Conservation (phyloP, 257 asterid species). For the Solanum ossicruentum region DNA sequence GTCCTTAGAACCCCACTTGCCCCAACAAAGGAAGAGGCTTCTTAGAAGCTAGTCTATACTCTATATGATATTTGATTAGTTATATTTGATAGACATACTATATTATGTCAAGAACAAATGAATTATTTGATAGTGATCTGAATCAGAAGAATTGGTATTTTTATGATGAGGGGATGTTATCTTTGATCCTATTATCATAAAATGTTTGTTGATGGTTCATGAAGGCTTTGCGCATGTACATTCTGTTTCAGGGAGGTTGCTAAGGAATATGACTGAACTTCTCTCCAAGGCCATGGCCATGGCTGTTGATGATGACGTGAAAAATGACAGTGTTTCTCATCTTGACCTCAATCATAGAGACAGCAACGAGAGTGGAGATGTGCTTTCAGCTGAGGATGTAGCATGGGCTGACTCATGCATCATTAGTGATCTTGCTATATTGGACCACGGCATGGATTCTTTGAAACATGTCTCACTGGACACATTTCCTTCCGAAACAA, state of each 20-base stretch:
- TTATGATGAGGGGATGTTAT: not conserved
- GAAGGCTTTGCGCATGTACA: not conserved
- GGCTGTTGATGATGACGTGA: slow-evolving; percentile 5
- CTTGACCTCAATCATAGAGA: not conserved
- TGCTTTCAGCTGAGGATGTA: slow-evolving; percentile 39
- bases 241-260: not conserved
- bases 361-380: slow-evolving; percentile 10
- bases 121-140: not conserved
- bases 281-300: not conserved
- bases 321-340: slow-evolving; percentile 9
- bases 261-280: not conserved
- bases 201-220: not conserved
- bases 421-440: slow-evolving; percentile 27
- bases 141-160: not conserved
- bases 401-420: slow-evolving; percentile 78
- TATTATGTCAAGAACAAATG: not conserved
- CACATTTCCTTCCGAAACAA: slow-evolving; percentile 4
- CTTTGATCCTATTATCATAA: not conserved
- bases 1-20: not conserved
- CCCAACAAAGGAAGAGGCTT: not conserved
- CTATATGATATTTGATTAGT: not conserved
- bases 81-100: not conserved
- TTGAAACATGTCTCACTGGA: slow-evolving; percentile 23
- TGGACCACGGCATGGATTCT: slow-evolving; percentile 28
- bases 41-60: not conserved